These are phyloP conservation scores for Dentipellis fragilis DNA, from an alignment of 768 basidiomycete genomes.

Conservation along the genomic window DNA sequence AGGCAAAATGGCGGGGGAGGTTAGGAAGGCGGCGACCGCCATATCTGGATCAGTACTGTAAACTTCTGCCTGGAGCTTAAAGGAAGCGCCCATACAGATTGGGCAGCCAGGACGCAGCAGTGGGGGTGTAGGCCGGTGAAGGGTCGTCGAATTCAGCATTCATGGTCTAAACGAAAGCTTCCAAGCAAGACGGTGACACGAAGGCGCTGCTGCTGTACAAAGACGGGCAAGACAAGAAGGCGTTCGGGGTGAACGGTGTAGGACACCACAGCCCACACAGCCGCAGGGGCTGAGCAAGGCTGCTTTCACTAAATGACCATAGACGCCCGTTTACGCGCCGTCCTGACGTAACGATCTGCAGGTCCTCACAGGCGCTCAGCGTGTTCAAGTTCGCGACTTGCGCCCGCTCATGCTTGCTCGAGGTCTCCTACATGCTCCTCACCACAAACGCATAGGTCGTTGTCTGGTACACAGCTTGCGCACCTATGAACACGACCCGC, in stretches of 20 bases:
- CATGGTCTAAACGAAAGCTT: not conserved
- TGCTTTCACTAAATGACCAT: no score
- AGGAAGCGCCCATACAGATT: not conserved
- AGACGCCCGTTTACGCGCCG: no score
- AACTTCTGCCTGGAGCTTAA: not conserved
- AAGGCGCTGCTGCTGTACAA: no score
- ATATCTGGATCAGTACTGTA: not conserved
- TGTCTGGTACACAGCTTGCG: slow-evolving; percentile 1
- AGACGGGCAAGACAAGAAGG: no score
- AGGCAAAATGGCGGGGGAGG: not conserved
- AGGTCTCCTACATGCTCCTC: not conserved
- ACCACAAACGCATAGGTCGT: not conserved
- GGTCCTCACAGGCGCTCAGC: no score
- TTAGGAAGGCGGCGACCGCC: not conserved
- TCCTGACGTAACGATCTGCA: no score
- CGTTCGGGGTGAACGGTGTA: no score
- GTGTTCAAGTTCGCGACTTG: not conserved
- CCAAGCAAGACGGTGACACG: not conserved
- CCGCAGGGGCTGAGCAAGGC: no score
- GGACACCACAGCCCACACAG: no score
- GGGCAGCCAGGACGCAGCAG: not conserved
- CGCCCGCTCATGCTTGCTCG: slow-evolving; percentile 9
- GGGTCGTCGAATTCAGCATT: not conserved
- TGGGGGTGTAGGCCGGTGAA: slow-evolving; percentile 3
- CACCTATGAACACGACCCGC: slow-evolving; percentile 13